Evolutionary conservation across 257 asterid species (phyloP), one percentile per base, ranked within the genome.

Genomic region (Oldenlandia corymbosa): DNA sequence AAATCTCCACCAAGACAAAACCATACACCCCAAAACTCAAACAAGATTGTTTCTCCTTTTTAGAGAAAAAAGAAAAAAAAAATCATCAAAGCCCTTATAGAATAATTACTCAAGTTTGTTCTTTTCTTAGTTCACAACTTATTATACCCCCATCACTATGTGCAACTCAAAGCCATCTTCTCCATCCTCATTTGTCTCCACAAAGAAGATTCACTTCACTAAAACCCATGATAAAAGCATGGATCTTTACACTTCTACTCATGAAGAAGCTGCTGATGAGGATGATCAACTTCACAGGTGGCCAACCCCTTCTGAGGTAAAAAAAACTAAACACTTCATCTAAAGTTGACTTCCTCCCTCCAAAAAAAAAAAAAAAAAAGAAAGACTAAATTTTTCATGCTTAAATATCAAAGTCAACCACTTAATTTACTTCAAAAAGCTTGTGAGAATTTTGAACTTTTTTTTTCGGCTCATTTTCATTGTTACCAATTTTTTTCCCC

Each of bases 131-230:
- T n/a, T n/a, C n/a, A n/a, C n/a, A n/a, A n/a, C n/a, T n/a, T n/a
- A n/a, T n/a, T 46, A 46, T 18, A 17, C 21, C 57, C 32, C 48
- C 20, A 59, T 4, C 47, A 56, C 21, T 69, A 88, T 86, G 96
- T 91, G 95, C 80, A 86, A 83, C 77, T 73, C 85, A 47, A 88
- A 84, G 69, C 90, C 94, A 50, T 73, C 94, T 73, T 78, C 91
- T 6, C 82, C 97, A 69, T 75, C 87, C 75, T 66, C 93, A 73
- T 84, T 74, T 57, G 62, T 78, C 68, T 64, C 83, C 27, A 48
- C 81, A 69, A 74, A 75, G 34, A 81, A 80, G 74, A 74, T 52
- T 70, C 89, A 78, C 55, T 76, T 81, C 76, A 53, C 73, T 53
- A 78, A 74, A 81, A 81, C 88, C 76, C 46, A 56, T 8, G 72